A percentile compares a stretch with the other conserved stretches of the same genome.
Evolutionary conservation across 495 filamentous ascomycete species (phyloP).

Genomic region (Penicillium turbatum): DNA sequence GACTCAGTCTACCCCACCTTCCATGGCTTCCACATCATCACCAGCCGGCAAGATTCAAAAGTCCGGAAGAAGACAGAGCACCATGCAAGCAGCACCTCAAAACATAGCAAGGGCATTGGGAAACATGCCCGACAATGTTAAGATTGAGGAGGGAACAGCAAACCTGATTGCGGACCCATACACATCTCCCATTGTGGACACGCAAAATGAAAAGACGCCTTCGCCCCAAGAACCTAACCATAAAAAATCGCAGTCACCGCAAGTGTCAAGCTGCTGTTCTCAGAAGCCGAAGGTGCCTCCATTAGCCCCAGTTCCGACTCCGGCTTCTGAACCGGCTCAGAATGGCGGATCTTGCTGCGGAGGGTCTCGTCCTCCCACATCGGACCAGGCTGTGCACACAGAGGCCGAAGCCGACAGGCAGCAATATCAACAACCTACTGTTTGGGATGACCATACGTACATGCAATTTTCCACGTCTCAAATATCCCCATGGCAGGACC

Average conservation of each 20-base stretch:
- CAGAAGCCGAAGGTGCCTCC: slow-evolving; percentile 17
- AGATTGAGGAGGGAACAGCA: slow-evolving; percentile 20
- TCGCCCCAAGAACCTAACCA: background rate
- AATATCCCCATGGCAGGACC: slow-evolving; percentile 24
- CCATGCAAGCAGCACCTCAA: slow-evolving; percentile 25
- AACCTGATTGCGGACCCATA: slow-evolving; percentile 4
- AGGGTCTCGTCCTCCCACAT: slow-evolving; percentile 10
- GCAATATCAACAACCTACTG: slow-evolving; percentile 2
- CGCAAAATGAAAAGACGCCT: background rate
- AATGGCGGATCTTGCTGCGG: slow-evolving; percentile 33
- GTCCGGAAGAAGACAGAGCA: slow-evolving; percentile 22
- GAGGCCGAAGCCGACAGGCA: background rate
- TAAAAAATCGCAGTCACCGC: background rate
- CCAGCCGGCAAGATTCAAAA: slow-evolving; percentile 28
- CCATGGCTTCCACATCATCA: slow-evolving; percentile 11
- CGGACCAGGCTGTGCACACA: background rate
- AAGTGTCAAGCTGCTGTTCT: slow-evolving; percentile 29
- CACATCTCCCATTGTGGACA: background rate
- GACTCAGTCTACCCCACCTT: slow-evolving; percentile 10
- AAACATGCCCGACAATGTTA: slow-evolving; percentile 19
- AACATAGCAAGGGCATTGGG: slow-evolving; percentile 30
- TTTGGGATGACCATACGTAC: slow-evolving; percentile 17
- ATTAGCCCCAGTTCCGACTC: slow-evolving; percentile 10
- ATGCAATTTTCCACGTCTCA: slow-evolving; percentile 16
- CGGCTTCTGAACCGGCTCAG: slow-evolving; percentile 12